Conservation (phyloP, 2,329 filamentous ascomycete genomes). For the Orbilia ellipsospora region DNA sequence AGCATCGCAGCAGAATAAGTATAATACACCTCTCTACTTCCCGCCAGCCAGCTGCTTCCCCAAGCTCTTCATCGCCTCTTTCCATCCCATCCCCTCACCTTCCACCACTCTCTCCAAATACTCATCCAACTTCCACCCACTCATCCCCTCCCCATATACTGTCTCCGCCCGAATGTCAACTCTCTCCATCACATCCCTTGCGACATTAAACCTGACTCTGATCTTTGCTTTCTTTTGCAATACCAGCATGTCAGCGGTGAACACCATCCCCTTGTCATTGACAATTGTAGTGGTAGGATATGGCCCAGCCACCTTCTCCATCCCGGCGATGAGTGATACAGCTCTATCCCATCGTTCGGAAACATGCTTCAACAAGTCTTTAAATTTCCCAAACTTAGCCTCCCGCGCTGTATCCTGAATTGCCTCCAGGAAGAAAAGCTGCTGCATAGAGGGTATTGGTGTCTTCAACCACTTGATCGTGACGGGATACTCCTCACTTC, state of each 20-base stretch:
- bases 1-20: background rate
- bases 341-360: slow-evolving; percentile 74
- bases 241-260: slow-evolving; percentile 71
- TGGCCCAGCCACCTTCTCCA: slow-evolving; percentile 71
- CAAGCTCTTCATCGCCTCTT: slow-evolving; percentile 46
- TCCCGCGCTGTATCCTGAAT: slow-evolving; percentile 70
- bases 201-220: slow-evolving; percentile 68
- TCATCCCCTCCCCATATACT: slow-evolving; percentile 82
- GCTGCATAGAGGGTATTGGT: slow-evolving; percentile 15
- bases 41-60: slow-evolving; percentile 24
- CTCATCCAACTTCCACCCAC: slow-evolving; percentile 78
- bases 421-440: slow-evolving; percentile 38
- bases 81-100: slow-evolving; percentile 45
- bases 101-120: slow-evolving; percentile 69
- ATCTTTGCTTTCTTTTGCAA: slow-evolving; percentile 76
- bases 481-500: slow-evolving; percentile 19
- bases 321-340: slow-evolving; percentile 69
- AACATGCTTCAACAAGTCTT: slow-evolving; percentile 71
- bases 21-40: background rate
- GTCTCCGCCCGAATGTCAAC: slow-evolving; percentile 72
- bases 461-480: slow-evolving; percentile 33
- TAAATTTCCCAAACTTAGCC: slow-evolving; percentile 70
- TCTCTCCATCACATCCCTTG: slow-evolving; percentile 67
- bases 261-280: slow-evolving; percentile 73
- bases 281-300: slow-evolving; percentile 74